Base-by-base conservation (phyloP, 805 yeast species). In the Maudiozyma saulgeensis region DNA sequence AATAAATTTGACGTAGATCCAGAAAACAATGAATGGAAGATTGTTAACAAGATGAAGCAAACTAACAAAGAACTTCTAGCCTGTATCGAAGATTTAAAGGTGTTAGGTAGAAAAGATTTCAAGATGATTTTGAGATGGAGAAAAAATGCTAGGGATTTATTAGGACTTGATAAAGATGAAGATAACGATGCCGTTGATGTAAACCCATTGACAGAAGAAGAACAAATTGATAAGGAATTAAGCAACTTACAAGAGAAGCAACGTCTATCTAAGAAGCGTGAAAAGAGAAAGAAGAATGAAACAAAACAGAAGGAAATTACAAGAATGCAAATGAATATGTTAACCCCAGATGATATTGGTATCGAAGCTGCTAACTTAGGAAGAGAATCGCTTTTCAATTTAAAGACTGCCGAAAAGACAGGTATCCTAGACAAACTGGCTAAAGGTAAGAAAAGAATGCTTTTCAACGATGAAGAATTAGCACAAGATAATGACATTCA, bases 301-400 rank as follows among this genome's bases (percentile, higher is more conserved):
- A 56, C 68, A 53, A 88, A 87, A 61, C 96, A 88, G 65, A 87
- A 85, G 67, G 97, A 91, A 63, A 79, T 91, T 44, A 74, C 77
- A 45, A 80, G 98, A 71, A 83, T 88, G 86, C 97, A 93, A 70
- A 83, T 93, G 91, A 87, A 87, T 67, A 90, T 93, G 96, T 73
- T 86, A 51, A 87, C 96, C 6, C 96, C 95, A 61, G 79, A 77
- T 71, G 95, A 89, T 61, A 81, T 93, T 54, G 97, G 98, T 77
- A 74, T 87, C 48, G 99, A 93, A 64, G 96, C 96, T 16, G 91
- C 87, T 16, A 77, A 78, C 47, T 73, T 80, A 51, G 96, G 93
- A 37, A 75, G 84, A 49, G 90, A 85, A 51, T 77, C 90, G 1
- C 71, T 88, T 51, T 93, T 93, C 72, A 87, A 83, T 61, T 74